These are phyloP conservation scores for Exserohilum turcica DNA, from an alignment of 2,329 filamentous ascomycete species.

Conservation along the genomic window DNA sequence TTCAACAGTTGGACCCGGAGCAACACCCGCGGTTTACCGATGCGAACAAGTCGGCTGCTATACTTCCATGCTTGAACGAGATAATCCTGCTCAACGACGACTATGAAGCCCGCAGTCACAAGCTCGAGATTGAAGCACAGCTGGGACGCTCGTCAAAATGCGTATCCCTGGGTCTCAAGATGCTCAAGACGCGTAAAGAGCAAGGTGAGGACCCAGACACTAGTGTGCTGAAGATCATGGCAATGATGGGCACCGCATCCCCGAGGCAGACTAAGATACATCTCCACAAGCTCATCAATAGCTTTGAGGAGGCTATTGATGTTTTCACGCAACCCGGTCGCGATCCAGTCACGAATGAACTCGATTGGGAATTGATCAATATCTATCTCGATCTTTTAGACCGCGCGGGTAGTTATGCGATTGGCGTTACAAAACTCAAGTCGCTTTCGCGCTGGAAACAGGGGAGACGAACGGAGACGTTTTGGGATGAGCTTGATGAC, in stretches of 20 bases:
- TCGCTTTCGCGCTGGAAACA: conserved; percentile 80
- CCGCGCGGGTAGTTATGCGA: conserved; percentile 64
- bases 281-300: conserved; percentile 54
- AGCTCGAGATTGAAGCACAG: conserved; percentile 62
- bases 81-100: conserved; percentile 60
- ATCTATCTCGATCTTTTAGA: conserved; percentile 83
- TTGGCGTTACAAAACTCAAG: conserved; percentile 73
- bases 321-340: conserved; percentile 52
- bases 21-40: conserved; percentile 38
- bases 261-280: conserved; percentile 53
- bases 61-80: conserved; percentile 46
- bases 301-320: conserved; percentile 59
- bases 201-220: conserved; percentile 49
- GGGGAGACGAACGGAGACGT: conserved; percentile 71
- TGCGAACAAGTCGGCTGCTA: conserved; percentile 33
- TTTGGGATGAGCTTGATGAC: conserved; percentile 77
- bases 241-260: conserved; percentile 61
- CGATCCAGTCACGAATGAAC: conserved; percentile 52
- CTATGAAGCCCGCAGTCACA: conserved; percentile 59
- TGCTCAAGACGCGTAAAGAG: conserved; percentile 60
- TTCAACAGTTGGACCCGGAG: conserved; percentile 52
- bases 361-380: conserved; percentile 81
- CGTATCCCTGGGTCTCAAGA: conserved; percentile 54
- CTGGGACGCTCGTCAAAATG: conserved; percentile 42
- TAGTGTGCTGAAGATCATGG: conserved; percentile 60